Evolutionary conservation across 192 early-diverging fungal species (phyloP), one percentile per base, ranked within the genome.

Genomic region (Powellomyces hirtus): DNA sequence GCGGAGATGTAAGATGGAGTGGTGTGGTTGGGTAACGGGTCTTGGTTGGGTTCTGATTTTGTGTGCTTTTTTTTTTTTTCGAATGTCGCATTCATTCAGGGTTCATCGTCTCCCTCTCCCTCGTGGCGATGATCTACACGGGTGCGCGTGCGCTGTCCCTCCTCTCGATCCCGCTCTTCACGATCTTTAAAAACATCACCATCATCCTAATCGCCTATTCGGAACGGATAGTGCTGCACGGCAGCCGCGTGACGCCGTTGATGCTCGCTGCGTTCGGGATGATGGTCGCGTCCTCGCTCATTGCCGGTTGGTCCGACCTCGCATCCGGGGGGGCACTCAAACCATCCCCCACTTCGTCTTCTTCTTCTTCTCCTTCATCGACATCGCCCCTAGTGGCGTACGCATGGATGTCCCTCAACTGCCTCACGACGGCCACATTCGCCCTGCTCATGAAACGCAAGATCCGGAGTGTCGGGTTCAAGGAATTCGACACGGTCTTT

Each of bases 111-210:
- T 89, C 94, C 5, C 66, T 86, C 60, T 81, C 89, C 42, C 84
- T 96, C 37, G 93, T 93, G 3, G 81, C 88, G 37, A 98, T 98
- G 97, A 91, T 98, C 62, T 97, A 97, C 79, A 96, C 95, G 14
- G 97, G 95, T 52, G 91, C 91, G 55, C 96, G 96, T 75, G 89
- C 93, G 40, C 75, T 98, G 4, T 92, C 96, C 73, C 96, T 87
- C 76, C 84, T 98, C 38, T 85, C 90, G 59, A 94, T 98, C 59
- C 91, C 97, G 16, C 78, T 98, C 35, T 97, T 96, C 70, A 98
- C 97, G 30, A 89, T 98, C 62, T 98, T 97, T 82, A 98, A 98
- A 80, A 98, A 98, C 81, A 73, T 97, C 68, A 98, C 97, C 40
- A 98, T 98, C 71, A 96, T 98, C 73, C 76, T 94, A 24, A 95